Percentiles rank a stretch among this genome's conserved stretches.
phyloP scores from a whole-genome alignment of 305 asterid species.

The Ajuga reptans region DNA sequence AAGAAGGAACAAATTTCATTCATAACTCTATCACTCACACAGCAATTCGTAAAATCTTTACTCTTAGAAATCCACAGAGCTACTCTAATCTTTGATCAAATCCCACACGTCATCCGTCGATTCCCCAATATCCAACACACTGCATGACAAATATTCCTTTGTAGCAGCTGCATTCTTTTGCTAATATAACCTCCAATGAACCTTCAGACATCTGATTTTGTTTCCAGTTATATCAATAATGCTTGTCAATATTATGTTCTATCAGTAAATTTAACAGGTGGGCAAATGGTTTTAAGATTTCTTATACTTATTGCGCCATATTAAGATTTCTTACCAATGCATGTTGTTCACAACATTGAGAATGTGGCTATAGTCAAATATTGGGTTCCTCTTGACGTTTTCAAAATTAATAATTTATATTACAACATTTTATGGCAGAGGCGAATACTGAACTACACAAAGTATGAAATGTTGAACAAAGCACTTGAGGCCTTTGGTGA shows the following conservation, averaged over 20 bases:
- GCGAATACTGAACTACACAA: constrained; percentile 73
- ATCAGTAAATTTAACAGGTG: neutral
- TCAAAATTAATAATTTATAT: neutral
- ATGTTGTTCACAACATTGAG: constrained; percentile 5
- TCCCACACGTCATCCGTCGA: neutral
- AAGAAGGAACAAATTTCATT: neutral
- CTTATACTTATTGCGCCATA: too few species aligned
- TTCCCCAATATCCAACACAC: neutral
- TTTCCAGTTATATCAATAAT: neutral
- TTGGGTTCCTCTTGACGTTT: neutral
- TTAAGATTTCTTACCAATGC: too few species aligned
- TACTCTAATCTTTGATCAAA: neutral
- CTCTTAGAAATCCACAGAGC: neutral
- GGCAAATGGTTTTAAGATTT: neutral
- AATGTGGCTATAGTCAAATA: neutral
- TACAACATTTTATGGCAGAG: constrained; percentile 38
- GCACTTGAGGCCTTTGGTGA: constrained; percentile 86
- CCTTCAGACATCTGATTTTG: neutral
- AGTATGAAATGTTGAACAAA: constrained; percentile 89
- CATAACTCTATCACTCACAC: neutral
- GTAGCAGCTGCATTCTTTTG: neutral
- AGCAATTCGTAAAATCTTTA: neutral
- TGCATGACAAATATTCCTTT: neutral
- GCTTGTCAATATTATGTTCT: neutral
- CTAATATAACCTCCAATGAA: neutral